Evolutionary conservation across 2,329 filamentous ascomycete species (phyloP).

Genomic region (Exophiala phaeomuriformis): DNA sequence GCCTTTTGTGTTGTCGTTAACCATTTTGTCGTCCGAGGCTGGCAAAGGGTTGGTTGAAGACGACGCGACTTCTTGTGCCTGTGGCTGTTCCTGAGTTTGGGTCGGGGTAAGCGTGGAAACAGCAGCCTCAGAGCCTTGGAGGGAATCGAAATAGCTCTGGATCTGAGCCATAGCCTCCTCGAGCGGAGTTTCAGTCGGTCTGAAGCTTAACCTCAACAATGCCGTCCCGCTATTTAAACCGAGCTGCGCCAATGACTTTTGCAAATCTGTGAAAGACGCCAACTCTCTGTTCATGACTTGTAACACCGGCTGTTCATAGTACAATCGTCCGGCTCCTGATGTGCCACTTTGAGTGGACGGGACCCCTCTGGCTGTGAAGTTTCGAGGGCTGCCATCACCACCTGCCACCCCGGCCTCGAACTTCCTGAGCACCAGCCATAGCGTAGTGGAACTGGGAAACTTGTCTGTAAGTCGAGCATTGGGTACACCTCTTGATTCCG

Average conservation of each 20-base stretch:
- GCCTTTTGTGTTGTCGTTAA: constrained; percentile 14
- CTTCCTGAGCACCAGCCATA: constrained; percentile 85
- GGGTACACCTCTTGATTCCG: constrained; percentile 56
- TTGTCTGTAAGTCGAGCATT: constrained; percentile 70
- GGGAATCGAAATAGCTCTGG: constrained; percentile 47
- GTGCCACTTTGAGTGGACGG: constrained; percentile 52
- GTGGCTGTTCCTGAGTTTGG: neutral
- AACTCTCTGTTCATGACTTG: constrained; percentile 77
- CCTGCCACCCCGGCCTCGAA: constrained; percentile 72
- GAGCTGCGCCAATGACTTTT: constrained; percentile 80
- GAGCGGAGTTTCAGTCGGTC: constrained; percentile 66
- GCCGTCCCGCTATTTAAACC: constrained; percentile 80
- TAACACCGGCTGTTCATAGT: constrained; percentile 80
- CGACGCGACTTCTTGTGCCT: neutral
- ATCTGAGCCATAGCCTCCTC: constrained; percentile 83
- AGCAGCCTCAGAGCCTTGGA: constrained; percentile 8
- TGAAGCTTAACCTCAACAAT: constrained; percentile 70
- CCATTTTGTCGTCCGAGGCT: constrained; percentile 13
- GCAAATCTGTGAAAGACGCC: constrained; percentile 68
- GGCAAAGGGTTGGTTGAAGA: constrained; percentile 10
- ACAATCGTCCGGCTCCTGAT: constrained; percentile 63
- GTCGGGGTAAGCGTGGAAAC: no score
- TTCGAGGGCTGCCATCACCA: constrained; percentile 52
- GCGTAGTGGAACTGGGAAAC: constrained; percentile 75
- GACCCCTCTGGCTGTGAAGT: constrained; percentile 77